Evolutionary conservation across 768 basidiomycete genomes (phyloP), one percentile per base, ranked within the genome.

Genomic region (Tricholoma matsutake): DNA sequence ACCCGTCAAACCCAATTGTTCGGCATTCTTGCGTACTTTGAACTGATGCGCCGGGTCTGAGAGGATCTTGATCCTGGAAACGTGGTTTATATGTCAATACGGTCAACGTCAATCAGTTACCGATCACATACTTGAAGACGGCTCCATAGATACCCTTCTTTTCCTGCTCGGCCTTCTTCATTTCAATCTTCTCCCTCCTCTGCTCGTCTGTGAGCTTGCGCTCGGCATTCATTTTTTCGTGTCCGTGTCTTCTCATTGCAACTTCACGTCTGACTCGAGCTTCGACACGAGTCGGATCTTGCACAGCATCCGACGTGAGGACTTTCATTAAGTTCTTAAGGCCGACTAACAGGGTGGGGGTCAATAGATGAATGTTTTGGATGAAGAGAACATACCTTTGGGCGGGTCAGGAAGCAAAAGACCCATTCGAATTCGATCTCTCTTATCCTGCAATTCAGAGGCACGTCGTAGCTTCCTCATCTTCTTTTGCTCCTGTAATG

Each of bases 321-420:
- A 99, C 97, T 70, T 94, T 94, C 96, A 98, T 98, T 71, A 98
- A 75, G 74, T 99, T 99, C 43, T 92, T 86, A 62, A 99, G 80
- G 29, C 94, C 93, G 60, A 99, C 96, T 95, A 51, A 18, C 25
- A 58, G 32, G 2, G 11, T 11, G 37, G 35, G 56, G 11, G 61
- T 43, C 29, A 43, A 28, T 41, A 54, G 25, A 47, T 39, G 58
- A 31, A 39, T 18, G 35, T 9, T 39, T 37, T 37, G 14, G 18
- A 29, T 34, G 7, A 45, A 51, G 35, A 32, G 35, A 34, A 68
- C 75, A 37, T 63, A 91, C 92, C 93, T 82, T 99, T 99, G 0
- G 96, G 95, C 39, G 96, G 80, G 72, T 98, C 96, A 37, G 96
- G 94, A 8, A 97, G 96, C 54, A 94, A 80, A 35, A 99, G 82